Evolutionary conservation across 108 stramenopile species (phyloP).

Genomic region (Pseudonitzschia multiseries): DNA sequence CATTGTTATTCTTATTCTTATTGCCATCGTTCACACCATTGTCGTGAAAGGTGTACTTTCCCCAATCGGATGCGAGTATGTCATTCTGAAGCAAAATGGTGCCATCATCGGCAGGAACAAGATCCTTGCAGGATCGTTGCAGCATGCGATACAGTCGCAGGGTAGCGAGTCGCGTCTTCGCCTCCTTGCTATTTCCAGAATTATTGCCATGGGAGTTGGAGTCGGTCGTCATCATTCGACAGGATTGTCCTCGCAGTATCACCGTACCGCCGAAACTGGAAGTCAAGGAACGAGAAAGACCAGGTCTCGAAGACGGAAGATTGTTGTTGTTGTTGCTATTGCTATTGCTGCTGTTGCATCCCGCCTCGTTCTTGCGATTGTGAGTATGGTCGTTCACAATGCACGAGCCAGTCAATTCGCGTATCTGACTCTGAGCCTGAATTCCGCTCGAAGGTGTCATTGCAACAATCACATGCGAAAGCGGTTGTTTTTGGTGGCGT

Average conservation of each 20-base stretch:
- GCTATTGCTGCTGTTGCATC: too few relatives aligned
- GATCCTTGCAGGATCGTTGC: slow-evolving; percentile 14
- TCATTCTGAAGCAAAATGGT: slow-evolving; percentile 25
- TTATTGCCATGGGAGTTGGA: background rate
- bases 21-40: background rate
- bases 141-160: slow-evolving; percentile 32
- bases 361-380: too few relatives aligned
- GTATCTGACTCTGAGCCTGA: too few relatives aligned
- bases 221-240: slow-evolving; percentile 1
- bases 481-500: too few relatives aligned
- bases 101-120: slow-evolving; percentile 2
- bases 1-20: background rate
- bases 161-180: slow-evolving; percentile 14
- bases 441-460: too few relatives aligned
- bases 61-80: slow-evolving; percentile 29
- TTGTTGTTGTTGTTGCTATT: too few relatives aligned
- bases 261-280: background rate
- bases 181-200: background rate
- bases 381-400: too few relatives aligned
- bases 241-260: background rate
- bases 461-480: too few relatives aligned
- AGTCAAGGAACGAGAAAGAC: too few relatives aligned
- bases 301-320: too few relatives aligned
- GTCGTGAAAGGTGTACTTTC: slow-evolving; percentile 9
- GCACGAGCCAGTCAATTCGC: too few relatives aligned